Percentiles rank a stretch among this genome's conserved stretches.
Conservation (phyloP, 371 early-diverging fungal species). For the Mortierella sp. region DNA sequence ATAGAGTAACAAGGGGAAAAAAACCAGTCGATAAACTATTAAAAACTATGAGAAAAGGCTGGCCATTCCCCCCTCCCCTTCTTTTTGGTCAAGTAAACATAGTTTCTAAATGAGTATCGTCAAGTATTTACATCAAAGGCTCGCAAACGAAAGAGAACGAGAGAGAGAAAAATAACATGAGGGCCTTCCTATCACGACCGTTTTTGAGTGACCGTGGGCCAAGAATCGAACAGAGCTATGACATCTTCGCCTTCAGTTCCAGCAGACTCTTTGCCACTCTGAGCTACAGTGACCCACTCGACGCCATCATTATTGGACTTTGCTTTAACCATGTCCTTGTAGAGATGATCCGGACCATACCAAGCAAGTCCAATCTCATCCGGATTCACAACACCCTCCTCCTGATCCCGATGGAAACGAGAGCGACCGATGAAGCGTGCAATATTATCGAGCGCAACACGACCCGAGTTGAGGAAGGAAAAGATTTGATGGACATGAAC, state of each 20-base stretch:
- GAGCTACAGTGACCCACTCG: conserved; percentile 29
- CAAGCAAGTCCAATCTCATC: background rate
- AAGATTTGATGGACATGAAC: conserved; percentile 1
- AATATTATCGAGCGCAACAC: background rate
- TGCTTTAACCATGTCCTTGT: conserved; percentile 1
- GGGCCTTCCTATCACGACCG: no score
- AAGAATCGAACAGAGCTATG: conserved; percentile 9
- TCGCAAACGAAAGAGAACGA: no score
- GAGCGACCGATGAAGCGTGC: background rate
- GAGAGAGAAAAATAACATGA: no score
- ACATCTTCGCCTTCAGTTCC: conserved; percentile 31
- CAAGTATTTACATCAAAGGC: no score
- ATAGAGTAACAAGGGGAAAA: no score
- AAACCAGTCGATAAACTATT: no score
- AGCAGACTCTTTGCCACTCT: conserved; percentile 17
- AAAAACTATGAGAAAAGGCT: no score
- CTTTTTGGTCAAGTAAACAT: no score
- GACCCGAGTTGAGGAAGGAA: background rate
- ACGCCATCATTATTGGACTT: conserved; percentile 12
- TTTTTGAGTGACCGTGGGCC: conserved; percentile 10
- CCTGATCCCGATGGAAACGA: background rate
- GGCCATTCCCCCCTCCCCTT: no score
- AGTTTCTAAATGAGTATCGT: no score
- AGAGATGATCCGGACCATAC: no score
- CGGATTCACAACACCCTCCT: background rate